Percentiles rank a stretch among this genome's conserved stretches.
Conservation (phyloP, 1,284 basidiomycete species). For the Ceratobasidium sp. region DNA sequence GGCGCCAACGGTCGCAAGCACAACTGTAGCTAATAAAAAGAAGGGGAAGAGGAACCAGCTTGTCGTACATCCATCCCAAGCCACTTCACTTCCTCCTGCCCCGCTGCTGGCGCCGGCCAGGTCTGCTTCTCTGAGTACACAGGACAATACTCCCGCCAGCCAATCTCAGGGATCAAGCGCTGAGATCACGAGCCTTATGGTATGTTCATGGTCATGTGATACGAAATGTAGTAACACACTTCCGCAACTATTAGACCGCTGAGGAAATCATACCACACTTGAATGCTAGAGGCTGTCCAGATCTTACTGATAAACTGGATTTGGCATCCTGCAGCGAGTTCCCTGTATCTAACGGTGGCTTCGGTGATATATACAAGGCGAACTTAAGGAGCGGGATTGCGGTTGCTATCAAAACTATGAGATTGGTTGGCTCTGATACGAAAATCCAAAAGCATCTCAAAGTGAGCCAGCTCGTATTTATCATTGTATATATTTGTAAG, state of each 20-base stretch:
- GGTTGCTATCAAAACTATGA: slow-evolving; percentile 1
- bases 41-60: too few species aligned
- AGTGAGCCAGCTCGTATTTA: neutral
- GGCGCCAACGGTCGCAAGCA: too few species aligned
- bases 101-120: too few species aligned
- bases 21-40: too few species aligned
- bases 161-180: neutral
- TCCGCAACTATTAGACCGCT: neutral
- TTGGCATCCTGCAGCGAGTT: neutral
- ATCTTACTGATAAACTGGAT: neutral
- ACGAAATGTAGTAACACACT: neutral
- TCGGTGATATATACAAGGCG: slow-evolving; percentile 3
- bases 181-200: neutral
- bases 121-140: too few species aligned
- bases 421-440: neutral
- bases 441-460: neutral
- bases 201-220: neutral
- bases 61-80: too few species aligned
- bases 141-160: too few species aligned
- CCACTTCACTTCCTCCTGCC: too few species aligned
- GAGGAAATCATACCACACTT: neutral
- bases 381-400: neutral
- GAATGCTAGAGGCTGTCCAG: neutral
- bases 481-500: neutral
- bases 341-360: neutral